phyloP scores from a whole-genome alignment of 140 eudicot species.

The Senecio squalidus region DNA sequence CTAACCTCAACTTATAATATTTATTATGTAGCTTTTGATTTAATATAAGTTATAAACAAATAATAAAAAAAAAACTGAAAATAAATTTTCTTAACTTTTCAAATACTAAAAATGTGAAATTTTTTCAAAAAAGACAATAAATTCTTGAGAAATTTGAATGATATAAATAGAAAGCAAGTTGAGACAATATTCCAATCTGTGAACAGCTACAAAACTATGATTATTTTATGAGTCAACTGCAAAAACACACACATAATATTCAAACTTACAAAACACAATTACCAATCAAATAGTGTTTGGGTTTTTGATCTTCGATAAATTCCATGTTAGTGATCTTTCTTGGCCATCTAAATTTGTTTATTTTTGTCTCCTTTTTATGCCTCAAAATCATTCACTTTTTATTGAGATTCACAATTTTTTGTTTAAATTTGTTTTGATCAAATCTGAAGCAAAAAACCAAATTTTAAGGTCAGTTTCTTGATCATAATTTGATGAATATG shows the following conservation, averaged over 20 bases:
- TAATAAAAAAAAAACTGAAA: too few species aligned
- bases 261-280: not conserved
- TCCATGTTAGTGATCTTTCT: conserved; percentile 34
- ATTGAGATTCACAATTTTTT: conserved; percentile 48
- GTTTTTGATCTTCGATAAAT: conserved; percentile 28
- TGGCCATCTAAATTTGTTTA: conserved; percentile 23
- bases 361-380: conserved; percentile 32
- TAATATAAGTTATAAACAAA: too few species aligned
- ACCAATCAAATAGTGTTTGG: conserved; percentile 14
- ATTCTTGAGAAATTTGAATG: not conserved
- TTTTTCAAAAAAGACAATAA: too few species aligned
- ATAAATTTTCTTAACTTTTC: too few species aligned
- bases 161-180: conserved; percentile 13
- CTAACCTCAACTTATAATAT: too few species aligned
- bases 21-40: too few species aligned
- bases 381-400: conserved; percentile 6
- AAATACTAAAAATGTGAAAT: too few species aligned
- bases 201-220: conserved; percentile 17
- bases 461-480: conserved; percentile 28
- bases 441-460: too few species aligned
- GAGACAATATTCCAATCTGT: not conserved
- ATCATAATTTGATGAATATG: not conserved
- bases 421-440: too few species aligned
- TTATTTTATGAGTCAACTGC: conserved; percentile 11
- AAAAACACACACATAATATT: conserved; percentile 1